These are phyloP conservation scores for Exserohilum rostratum DNA, from an alignment of 2,329 filamentous ascomycete genomes.

Conservation along the genomic window DNA sequence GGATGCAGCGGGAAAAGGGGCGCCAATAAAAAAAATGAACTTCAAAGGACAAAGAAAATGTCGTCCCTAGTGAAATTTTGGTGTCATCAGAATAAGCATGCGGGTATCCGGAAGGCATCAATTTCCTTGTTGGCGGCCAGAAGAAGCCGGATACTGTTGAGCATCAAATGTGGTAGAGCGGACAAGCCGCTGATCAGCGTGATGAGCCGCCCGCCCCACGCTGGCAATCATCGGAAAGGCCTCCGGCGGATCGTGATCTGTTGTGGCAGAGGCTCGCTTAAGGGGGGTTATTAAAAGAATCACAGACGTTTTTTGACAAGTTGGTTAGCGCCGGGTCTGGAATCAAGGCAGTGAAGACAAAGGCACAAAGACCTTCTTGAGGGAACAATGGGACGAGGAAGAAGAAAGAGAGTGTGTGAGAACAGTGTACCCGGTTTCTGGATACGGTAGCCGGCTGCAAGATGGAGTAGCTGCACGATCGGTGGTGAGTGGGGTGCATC, in stretches of 20 bases:
- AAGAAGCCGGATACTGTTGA: constrained; percentile 9
- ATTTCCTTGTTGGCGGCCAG: background rate
- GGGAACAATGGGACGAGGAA: background rate
- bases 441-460: constrained; percentile 3
- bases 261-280: constrained; percentile 11
- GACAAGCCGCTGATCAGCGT: constrained; percentile 12
- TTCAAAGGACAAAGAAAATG: background rate
- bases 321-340: constrained; percentile 2
- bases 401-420: background rate
- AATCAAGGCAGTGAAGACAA: constrained; percentile 3
- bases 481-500: constrained; percentile 6
- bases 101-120: background rate
- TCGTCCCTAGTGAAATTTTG: too few species aligned
- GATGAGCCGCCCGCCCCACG: constrained; percentile 18
- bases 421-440: background rate
- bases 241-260: constrained; percentile 12
- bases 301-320: constrained; percentile 14
- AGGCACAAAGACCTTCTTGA: background rate
- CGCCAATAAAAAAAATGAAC: background rate
- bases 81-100: background rate
- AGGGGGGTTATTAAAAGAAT: constrained; percentile 9
- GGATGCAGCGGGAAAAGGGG: background rate
- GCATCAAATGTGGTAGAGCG: constrained; percentile 1
- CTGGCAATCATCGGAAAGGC: constrained; percentile 13
- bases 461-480: background rate